A percentile compares a stretch with the other conserved stretches of the same genome.
These are phyloP conservation scores for Dunaliella sp. DNA, from an alignment of 139 green algal species.

Conservation along the genomic window DNA sequence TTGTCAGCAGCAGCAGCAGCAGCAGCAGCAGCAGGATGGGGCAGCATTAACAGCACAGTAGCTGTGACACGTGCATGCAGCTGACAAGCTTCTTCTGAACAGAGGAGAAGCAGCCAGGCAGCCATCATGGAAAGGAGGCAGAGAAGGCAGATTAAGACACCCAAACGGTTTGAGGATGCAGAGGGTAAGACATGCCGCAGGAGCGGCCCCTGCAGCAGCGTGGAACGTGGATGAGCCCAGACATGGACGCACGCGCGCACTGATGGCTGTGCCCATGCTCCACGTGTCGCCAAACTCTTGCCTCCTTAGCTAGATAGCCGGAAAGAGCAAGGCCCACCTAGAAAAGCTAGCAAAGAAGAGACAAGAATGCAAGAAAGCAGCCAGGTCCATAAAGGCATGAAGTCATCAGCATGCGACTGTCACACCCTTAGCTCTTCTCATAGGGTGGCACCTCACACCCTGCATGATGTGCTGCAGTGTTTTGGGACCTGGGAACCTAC, in stretches of 20 bases:
- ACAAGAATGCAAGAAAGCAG: not conserved
- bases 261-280: too few species aligned
- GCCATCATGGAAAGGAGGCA: not conserved
- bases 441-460: too few species aligned
- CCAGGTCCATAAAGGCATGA: not conserved
- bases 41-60: too few species aligned
- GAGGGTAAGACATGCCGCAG: slow-evolving; percentile 3
- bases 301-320: too few species aligned
- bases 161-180: slow-evolving; percentile 16
- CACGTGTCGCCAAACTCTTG: too few species aligned
- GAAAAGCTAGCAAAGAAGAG: not conserved
- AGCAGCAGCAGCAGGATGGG: too few species aligned
- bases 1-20: too few species aligned
- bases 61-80: not conserved
- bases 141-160: slow-evolving; percentile 6
- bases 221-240: too few species aligned
- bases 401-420: not conserved
- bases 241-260: too few species aligned
- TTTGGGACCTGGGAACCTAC: not conserved
- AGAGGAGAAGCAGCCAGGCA: not conserved
- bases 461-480: not conserved
- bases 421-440: not conserved
- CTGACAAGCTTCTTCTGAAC: not conserved
- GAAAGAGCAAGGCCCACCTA: too few species aligned
- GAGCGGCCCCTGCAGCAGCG: too few species aligned